Evolutionary conservation across 2,329 filamentous ascomycete genomes (phyloP).

Genomic region (Venturia carpophila): DNA sequence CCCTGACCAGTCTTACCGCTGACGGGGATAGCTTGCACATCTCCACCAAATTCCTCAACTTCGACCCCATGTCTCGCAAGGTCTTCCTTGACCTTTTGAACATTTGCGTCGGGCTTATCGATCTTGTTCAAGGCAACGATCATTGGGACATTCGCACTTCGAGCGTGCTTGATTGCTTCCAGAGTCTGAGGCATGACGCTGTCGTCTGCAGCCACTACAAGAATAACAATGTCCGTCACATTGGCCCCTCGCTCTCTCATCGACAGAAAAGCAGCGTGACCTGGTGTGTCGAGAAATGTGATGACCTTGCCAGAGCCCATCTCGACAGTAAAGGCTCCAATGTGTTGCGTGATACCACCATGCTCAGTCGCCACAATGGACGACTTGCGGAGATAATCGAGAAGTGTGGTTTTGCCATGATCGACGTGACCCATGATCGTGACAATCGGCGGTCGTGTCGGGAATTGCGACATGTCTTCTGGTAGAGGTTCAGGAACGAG

Average conservation of each 20-base stretch:
- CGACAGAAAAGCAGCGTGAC: conserved; percentile 87
- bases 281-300: conserved; percentile 94
- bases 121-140: conserved; percentile 98
- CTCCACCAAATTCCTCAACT: conserved; percentile 90
- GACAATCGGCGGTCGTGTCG: conserved; percentile 78
- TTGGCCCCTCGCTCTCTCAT: conserved; percentile 95
- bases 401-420: conserved; percentile 92
- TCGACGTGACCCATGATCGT: conserved; percentile 99
- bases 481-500: conserved; percentile 54
- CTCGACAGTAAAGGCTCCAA: conserved; percentile 89
- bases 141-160: conserved; percentile 78
- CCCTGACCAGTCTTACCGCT: conserved; percentile 90
- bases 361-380: conserved; percentile 87
- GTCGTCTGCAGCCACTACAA: conserved; percentile 94
- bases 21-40: conserved; percentile 84
- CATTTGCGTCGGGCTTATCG: conserved; percentile 74
- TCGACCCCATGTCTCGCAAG: conserved; percentile 76
- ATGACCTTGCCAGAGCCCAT: conserved; percentile 80
- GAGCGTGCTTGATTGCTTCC: conserved; percentile 91
- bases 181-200: conserved; percentile 96
- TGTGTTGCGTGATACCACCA: conserved; percentile 96
- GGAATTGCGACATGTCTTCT: conserved; percentile 60
- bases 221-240: conserved; percentile 91
- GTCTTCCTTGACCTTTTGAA: conserved; percentile 81
- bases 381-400: conserved; percentile 88